These are phyloP conservation scores for Guyanaporus albipodus DNA, from an alignment of 768 basidiomycete genomes.

Conservation along the genomic window DNA sequence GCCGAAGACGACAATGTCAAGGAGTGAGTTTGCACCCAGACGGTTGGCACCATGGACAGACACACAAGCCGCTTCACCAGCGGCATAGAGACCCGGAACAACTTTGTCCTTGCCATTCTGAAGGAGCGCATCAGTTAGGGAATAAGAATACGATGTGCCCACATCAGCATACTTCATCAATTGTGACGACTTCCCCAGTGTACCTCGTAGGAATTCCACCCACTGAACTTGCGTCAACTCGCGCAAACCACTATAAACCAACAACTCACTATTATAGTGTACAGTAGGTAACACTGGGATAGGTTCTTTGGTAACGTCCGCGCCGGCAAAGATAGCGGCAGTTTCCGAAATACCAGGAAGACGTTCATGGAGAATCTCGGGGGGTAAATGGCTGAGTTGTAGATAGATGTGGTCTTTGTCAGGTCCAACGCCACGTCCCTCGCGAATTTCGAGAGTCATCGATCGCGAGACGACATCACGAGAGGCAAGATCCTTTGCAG, in stretches of 20 bases:
- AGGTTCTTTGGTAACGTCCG: constrained; percentile 99
- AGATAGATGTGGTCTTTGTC: constrained; percentile 97
- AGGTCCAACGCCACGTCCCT: constrained; percentile 97
- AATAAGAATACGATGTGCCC: neutral
- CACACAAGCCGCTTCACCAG: constrained; percentile 97
- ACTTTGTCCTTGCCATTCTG: constrained; percentile 85
- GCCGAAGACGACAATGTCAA: constrained; percentile 99
- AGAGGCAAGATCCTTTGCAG: constrained; percentile 98
- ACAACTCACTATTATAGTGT: constrained; percentile 89
- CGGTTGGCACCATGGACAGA: constrained; percentile 99
- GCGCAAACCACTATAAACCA: neutral
- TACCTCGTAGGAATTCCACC: constrained; percentile 99
- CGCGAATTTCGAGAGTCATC: constrained; percentile 98
- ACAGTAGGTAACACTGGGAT: constrained; percentile 98
- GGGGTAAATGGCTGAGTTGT: constrained; percentile 94
- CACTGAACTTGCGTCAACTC: constrained; percentile 49
- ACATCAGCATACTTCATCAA: constrained; percentile 52
- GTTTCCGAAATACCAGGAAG: constrained; percentile 99
- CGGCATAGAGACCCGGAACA: constrained; percentile 96
- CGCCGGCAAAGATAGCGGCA: constrained; percentile 96
- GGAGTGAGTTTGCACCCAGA: constrained; percentile 96
- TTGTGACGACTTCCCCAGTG: constrained; percentile 93
- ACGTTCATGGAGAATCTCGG: constrained; percentile 93
- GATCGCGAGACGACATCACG: constrained; percentile 99
- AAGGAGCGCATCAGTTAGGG: neutral